Base-by-base conservation (phyloP, 2,329 filamentous ascomycete species). In the Microsporum audouinii region DNA sequence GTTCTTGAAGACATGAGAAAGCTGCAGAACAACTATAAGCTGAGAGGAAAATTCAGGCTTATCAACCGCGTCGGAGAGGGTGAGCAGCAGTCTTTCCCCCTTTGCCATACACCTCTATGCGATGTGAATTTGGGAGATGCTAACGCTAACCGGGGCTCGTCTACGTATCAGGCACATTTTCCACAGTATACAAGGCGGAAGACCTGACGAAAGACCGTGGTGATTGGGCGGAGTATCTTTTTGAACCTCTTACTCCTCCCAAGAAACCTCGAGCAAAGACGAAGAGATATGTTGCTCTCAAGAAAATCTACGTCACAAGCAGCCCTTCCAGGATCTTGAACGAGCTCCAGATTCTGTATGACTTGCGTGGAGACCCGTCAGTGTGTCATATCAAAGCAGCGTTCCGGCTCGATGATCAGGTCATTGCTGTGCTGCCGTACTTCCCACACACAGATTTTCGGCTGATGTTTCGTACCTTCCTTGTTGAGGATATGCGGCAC, bases 241-340 rank as follows among this genome's bases (percentile, higher is more conserved):
- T 17, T 17, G 17, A 17, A 17, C 17, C 17, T 17, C 17, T 17
- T 17, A 17, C 17, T 17, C 17, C 17, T 63, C 65, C 57, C 58
- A 68, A 69, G 43, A 68, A 72, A 27, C 59, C 10, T 34, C 38
- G 38, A 5, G 66, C 71, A 23, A 70, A 68, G 27, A 73, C 72
- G 45, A 77, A 76, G 60, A 77, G 76, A 71, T 97, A 87, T 70
- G 95, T 99, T 64, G 94, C 95, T 23, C 89, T 99, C 75, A 99
- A 99, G 78, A 99, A 99, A 78, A 99, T 99, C 68, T 99, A 99
- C 73, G 94, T 97, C 65, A 99, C 95, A 0, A 96, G 91, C 64
- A 96, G 91, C 66, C 94, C 94, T 0, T 82, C 86, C 33, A 88
- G 94, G 53, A 97, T 99, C 67, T 84, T 95, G 71, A 99, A 99